These are phyloP conservation scores for Theileria sp. DNA, from an alignment of 169 alveolate species.

Conservation along the genomic window DNA sequence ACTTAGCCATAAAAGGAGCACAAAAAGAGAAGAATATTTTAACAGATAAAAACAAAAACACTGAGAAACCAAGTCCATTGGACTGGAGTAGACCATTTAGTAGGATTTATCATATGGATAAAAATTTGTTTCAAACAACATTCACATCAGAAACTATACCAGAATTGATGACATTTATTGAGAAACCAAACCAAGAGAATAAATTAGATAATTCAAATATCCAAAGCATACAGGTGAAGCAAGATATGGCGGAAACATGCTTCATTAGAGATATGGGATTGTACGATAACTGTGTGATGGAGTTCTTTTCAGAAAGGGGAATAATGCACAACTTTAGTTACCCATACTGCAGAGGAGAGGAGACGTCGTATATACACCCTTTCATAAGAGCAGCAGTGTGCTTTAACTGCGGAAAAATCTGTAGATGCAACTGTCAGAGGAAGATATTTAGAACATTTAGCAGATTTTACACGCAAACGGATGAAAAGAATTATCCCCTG, in stretches of 20 bases:
- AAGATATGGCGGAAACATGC: neutral
- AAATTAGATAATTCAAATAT: neutral
- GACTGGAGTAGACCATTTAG: conserved; percentile 12
- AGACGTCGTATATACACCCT: conserved; percentile 13
- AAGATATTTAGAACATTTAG: conserved; percentile 38
- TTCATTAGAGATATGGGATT: conserved; percentile 14
- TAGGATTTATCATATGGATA: conserved; percentile 1
- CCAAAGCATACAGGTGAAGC: neutral
- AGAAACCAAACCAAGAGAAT: neutral
- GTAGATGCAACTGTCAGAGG: conserved; percentile 60
- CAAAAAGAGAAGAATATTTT: neutral
- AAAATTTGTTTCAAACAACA: conserved; percentile 9
- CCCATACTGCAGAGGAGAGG: conserved; percentile 43
- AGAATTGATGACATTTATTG: neutral
- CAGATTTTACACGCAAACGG: conserved; percentile 7
- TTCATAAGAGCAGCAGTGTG: conserved; percentile 58
- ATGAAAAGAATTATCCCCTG: neutral
- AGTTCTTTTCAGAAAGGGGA: conserved; percentile 56
- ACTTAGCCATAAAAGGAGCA: neutral
- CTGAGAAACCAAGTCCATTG: neutral
- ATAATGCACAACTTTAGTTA: conserved; percentile 55
- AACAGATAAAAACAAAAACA: neutral
- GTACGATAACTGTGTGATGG: conserved; percentile 20
- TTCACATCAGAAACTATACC: conserved; percentile 3
- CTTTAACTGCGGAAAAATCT: conserved; percentile 53